Evolutionary conservation across 805 yeast genomes (phyloP), one percentile per base, ranked within the genome.

Genomic region (Clavispora fructus): DNA sequence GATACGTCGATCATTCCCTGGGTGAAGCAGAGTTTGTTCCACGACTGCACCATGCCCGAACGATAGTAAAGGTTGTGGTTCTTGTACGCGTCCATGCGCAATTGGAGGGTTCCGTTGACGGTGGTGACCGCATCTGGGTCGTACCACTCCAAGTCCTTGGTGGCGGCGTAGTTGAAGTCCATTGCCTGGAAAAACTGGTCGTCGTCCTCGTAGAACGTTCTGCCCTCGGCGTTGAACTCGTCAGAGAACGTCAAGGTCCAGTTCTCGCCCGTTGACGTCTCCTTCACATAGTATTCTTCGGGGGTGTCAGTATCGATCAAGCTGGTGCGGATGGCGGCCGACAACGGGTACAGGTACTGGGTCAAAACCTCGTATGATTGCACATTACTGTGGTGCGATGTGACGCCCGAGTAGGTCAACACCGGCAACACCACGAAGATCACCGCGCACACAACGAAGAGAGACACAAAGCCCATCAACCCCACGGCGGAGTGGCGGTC

Each of bases 391-490:
- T 52, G 46, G 37, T 51, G 60, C 19, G 56, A 42, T 7, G 79
- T 67, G 27, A 77, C 80, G 48, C 95, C 95, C 2, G 96, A 73
- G 65, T 75, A 92, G 0, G 97, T 90, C 42, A 92, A 64, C 1
- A 83, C 92, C 1, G 99, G 98, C 50, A 87, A 68, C 5, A 92
- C 67, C 42, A 94, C 75, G 57, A 92, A 89, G 7, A 92, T 62
- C n/a, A 75, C 78, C 12, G 83, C 54, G 4, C 79, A 83, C 30
- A 85, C 95, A 2, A 83, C 44, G 17, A 79, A 68, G 38, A 92
- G 68, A 1, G 74, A 47, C 7, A 85, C 35, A 31, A 90, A 55
- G 23, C 89, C 88, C n/a, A 78, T 37, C 37, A 83, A 60, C 2
- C 89, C 91, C 47, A 79, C 75, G 9, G 74, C 57, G 0, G 90